Base-by-base conservation (phyloP, 202 grass and related monocot species). In the Eragrostis tef region DNA sequence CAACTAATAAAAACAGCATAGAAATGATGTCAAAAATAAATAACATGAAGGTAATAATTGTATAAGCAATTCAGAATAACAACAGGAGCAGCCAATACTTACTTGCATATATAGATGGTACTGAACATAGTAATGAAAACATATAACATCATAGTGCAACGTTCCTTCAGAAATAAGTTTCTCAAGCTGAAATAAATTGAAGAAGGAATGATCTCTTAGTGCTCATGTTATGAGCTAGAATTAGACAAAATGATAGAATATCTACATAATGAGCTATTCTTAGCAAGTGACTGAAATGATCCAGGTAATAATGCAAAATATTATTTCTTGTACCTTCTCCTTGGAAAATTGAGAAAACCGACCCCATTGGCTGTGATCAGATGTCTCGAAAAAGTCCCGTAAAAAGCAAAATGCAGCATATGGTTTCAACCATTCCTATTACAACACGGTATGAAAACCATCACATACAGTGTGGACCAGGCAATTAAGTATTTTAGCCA, bases 371-470 rank as follows among this genome's bases (percentile, higher is more conserved):
- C 89, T 95, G 78, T 94, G 96, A 77, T 99, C 96, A 67, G 96
- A 99, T 62, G 93, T 99, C 77, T 96, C 96, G 43, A 99, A 99
- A 75, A 99, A 99, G 85, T 99, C 96, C 56, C 90, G 85, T 62
- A 99, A 76, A 86, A 93, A 95, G 85, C 96, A 96, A 93, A 95
- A 99, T 62, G 93, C 93, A 69, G 90, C 96, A 91, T 99, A 99
- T 83, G 93, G 96, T 81, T 99, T 99, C 88, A 99, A 79, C 96
- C 96, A 99, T 87, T 87, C 93, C 96, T 99, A 86, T 86, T 87
- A 46, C 26, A 84, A 54, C 67, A 84, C 52, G 21, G 67, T 41
- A 71, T 27, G 26, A 26, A 70, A 57, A 59, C 20, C 47, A 63
- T 49, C n/a, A 80, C 6, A 77, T 42, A 36, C 47, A 76, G 11